phyloP scores from a whole-genome alignment of 2,329 filamentous ascomycete genomes.

The Shiraia bambusicola region DNA sequence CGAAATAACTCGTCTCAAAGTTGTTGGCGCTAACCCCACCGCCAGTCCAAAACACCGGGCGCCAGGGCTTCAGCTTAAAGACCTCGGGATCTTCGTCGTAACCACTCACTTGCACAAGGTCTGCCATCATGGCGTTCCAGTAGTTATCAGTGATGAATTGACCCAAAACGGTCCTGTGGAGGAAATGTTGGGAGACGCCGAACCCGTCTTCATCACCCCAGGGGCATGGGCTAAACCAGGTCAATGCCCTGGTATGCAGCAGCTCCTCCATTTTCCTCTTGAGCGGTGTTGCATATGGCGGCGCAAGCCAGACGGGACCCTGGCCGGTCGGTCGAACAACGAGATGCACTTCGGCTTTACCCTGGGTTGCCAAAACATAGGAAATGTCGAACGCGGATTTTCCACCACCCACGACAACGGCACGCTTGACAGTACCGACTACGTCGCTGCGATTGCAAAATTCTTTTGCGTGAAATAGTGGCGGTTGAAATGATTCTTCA shows the following conservation, averaged over 20 bases:
- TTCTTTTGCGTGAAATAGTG: constrained; percentile 58
- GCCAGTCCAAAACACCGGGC: constrained; percentile 52
- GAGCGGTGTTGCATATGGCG: constrained; percentile 30
- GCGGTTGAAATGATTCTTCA: constrained; percentile 51
- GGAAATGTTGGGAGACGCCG: constrained; percentile 51
- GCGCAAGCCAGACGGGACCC: constrained; percentile 59
- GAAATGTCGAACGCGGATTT: constrained; percentile 62
- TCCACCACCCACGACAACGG: not conserved
- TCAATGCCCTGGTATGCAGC: constrained; percentile 56
- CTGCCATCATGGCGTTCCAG: constrained; percentile 53
- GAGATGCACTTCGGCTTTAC: constrained; percentile 55
- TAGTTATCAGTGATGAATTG: constrained; percentile 55
- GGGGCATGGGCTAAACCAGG: constrained; percentile 71
- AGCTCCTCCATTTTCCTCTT: not conserved
- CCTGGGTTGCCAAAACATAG: constrained; percentile 53
- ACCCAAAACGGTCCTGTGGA: constrained; percentile 58
- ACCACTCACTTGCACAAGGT: constrained; percentile 31
- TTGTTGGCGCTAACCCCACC: constrained; percentile 59
- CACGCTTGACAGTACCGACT: not conserved
- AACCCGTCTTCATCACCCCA: constrained; percentile 63
- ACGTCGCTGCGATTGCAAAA: constrained; percentile 45
- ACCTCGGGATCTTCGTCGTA: constrained; percentile 44
- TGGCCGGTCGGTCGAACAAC: constrained; percentile 56
- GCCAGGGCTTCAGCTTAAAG: constrained; percentile 40
- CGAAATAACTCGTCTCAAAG: constrained; percentile 57